Evolutionary conservation across 148 eudicot genomes (phyloP).

Genomic region (Gaultheria prostrata): DNA sequence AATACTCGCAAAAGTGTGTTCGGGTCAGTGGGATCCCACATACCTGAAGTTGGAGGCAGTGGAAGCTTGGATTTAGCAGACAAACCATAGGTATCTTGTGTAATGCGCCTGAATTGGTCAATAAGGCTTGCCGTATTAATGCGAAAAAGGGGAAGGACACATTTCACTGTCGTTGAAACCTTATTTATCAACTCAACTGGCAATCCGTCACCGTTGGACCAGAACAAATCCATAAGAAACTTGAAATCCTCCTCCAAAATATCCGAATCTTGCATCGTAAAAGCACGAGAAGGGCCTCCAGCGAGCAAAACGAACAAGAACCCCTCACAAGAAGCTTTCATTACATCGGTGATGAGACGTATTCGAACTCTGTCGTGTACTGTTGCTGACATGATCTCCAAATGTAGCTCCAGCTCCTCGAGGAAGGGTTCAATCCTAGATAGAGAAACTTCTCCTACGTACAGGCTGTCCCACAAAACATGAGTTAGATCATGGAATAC

Average conservation of each 20-base stretch:
- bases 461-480: slow-evolving; percentile 63
- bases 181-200: slow-evolving; percentile 72
- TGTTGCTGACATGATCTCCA: slow-evolving; percentile 65
- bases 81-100: slow-evolving; percentile 32
- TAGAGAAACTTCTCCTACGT: slow-evolving; percentile 61
- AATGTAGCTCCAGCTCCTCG: slow-evolving; percentile 60
- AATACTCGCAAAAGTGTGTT: slow-evolving; percentile 70
- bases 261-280: slow-evolving; percentile 47
- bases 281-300: slow-evolving; percentile 90
- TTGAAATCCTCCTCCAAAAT: slow-evolving; percentile 74
- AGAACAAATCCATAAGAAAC: slow-evolving; percentile 67
- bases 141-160: slow-evolving; percentile 55
- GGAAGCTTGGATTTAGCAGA: slow-evolving; percentile 57
- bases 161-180: slow-evolving; percentile 40
- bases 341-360: slow-evolving; percentile 71
- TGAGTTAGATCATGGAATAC: slow-evolving; percentile 64
- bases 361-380: slow-evolving; percentile 77
- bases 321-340: slow-evolving; percentile 90
- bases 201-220: slow-evolving; percentile 91
- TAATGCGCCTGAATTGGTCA: slow-evolving; percentile 48
- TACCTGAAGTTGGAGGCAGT: slow-evolving; percentile 75
- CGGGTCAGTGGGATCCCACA: slow-evolving; percentile 72
- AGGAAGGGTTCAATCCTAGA: slow-evolving; percentile 74
- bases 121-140: slow-evolving; percentile 53
- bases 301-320: slow-evolving; percentile 82